Percentiles rank a stretch among this genome's conserved stretches.
Evolutionary conservation across 2,329 filamentous ascomycete species (phyloP).

Genomic region (Didymella keratinophila): DNA sequence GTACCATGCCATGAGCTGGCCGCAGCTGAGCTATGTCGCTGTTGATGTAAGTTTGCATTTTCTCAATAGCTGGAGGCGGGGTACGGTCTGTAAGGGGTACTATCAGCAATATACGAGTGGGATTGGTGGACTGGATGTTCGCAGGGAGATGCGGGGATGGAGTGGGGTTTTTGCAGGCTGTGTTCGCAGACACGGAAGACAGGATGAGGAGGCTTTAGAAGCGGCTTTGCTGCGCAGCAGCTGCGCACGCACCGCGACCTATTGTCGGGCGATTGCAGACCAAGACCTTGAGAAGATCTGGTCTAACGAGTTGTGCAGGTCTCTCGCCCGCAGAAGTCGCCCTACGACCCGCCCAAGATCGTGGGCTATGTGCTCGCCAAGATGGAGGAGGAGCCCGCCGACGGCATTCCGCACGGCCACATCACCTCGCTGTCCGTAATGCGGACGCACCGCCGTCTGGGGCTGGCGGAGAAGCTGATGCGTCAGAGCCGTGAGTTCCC

Average conservation of each 20-base stretch:
- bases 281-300: no score
- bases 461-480: conserved; percentile 98
- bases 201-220: not conserved
- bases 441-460: conserved; percentile 89
- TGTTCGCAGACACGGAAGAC: not conserved
- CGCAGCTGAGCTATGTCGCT: conserved; percentile 94
- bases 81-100: not conserved
- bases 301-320: conserved; percentile 54
- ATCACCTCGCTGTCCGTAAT: conserved; percentile 96
- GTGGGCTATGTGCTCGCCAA: conserved; percentile 99
- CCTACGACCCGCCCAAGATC: conserved; percentile 93
- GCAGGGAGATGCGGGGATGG: not conserved
- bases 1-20: conserved; percentile 98
- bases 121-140: not conserved
- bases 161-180: not conserved
- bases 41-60: conserved; percentile 68
- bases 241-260: no score
- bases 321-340: conserved; percentile 76
- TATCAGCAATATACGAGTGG: no score
- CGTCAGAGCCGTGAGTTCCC: conserved; percentile 76
- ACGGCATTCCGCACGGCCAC: conserved; percentile 92
- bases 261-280: no score
- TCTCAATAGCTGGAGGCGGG: not conserved
- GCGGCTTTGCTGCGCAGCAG: not conserved
- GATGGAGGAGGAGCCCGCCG: conserved; percentile 97